Evolutionary conservation across 192 early-diverging fungal species (phyloP).

Genomic region (Coemansia sp.): DNA sequence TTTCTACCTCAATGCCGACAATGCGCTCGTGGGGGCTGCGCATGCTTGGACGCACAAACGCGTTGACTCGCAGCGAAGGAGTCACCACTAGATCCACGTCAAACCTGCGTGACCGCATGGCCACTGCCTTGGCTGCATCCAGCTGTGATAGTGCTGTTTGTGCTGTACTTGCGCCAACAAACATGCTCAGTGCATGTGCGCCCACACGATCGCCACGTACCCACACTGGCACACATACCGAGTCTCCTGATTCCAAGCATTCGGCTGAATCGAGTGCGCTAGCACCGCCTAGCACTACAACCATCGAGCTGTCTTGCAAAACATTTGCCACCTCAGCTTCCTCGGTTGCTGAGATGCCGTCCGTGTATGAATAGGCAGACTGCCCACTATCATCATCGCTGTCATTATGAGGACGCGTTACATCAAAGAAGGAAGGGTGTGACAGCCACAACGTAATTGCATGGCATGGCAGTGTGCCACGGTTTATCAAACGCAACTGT

Average conservation of each 20-base stretch:
- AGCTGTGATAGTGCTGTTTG: not conserved
- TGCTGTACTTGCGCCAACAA: conserved; percentile 26
- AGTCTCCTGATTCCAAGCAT: conserved; percentile 64
- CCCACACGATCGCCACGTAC: conserved; percentile 89
- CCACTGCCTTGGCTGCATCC: not conserved
- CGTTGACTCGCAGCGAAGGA: conserved; percentile 89
- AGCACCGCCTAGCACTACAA: conserved; percentile 19
- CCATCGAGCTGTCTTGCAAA: conserved; percentile 32
- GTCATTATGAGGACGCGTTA: conserved; percentile 17
- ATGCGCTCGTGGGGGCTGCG: conserved; percentile 79
- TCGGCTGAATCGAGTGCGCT: conserved; percentile 13
- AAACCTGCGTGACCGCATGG: conserved; percentile 41
- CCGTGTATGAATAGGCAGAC: conserved; percentile 17
- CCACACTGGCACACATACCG: conserved; percentile 80
- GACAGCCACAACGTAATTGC: conserved; percentile 73
- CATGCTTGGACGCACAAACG: conserved; percentile 84
- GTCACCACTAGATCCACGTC: conserved; percentile 61
- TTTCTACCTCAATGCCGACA: conserved; percentile 83
- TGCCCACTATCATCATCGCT: not conserved
- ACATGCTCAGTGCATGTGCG: conserved; percentile 59
- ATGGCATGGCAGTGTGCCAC: conserved; percentile 70
- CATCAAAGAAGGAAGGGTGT: conserved; percentile 81
- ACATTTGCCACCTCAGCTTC: conserved; percentile 22
- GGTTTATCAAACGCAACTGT: conserved; percentile 79
- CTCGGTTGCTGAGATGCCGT: conserved; percentile 6